Percentiles rank a stretch among this genome's conserved stretches.
phyloP scores from a whole-genome alignment of 2,329 filamentous ascomycete genomes.

The Diplodia seriata region DNA sequence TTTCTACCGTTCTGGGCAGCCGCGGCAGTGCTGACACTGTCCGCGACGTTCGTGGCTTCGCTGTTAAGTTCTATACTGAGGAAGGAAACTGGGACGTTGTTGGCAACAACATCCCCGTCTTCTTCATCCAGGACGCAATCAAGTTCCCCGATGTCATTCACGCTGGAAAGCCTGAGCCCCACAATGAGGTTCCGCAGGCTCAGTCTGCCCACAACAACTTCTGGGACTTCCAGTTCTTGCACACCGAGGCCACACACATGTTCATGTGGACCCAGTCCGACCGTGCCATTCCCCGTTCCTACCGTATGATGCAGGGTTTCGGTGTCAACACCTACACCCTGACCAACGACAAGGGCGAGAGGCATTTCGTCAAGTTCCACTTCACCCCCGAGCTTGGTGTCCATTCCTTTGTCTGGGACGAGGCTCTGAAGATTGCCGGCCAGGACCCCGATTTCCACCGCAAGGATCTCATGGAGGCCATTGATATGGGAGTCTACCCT shows the following conservation, averaged over 20 bases:
- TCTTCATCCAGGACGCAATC: constrained; percentile 78
- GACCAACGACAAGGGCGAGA: constrained; percentile 70
- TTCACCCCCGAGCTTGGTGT: constrained; percentile 78
- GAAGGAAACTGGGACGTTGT: constrained; percentile 81
- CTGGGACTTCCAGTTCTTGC: constrained; percentile 74
- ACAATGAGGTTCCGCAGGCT: constrained; percentile 74
- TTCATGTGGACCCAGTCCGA: constrained; percentile 82
- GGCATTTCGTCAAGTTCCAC: constrained; percentile 79
- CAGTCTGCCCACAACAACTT: constrained; percentile 77
- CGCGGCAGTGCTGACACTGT: constrained; percentile 81
- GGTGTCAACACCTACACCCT: constrained; percentile 81
- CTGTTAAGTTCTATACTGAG: constrained; percentile 77
- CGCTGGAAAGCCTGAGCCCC: constrained; percentile 71
- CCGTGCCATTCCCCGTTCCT: constrained; percentile 74
- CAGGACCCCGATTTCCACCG: constrained; percentile 80
- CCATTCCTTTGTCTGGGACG: constrained; percentile 79
- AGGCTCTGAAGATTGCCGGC: constrained; percentile 71
- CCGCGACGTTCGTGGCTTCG: constrained; percentile 82
- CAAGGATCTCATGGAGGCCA: constrained; percentile 77
- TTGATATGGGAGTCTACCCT: constrained; percentile 72
- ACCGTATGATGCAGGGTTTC: constrained; percentile 86
- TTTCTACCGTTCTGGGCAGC: constrained; percentile 79
- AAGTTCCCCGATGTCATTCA: constrained; percentile 74
- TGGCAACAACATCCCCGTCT: constrained; percentile 76
- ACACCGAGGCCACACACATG: constrained; percentile 78